phyloP scores from a whole-genome alignment of 2,329 filamentous ascomycete species.

The Elsinoe ampelina region DNA sequence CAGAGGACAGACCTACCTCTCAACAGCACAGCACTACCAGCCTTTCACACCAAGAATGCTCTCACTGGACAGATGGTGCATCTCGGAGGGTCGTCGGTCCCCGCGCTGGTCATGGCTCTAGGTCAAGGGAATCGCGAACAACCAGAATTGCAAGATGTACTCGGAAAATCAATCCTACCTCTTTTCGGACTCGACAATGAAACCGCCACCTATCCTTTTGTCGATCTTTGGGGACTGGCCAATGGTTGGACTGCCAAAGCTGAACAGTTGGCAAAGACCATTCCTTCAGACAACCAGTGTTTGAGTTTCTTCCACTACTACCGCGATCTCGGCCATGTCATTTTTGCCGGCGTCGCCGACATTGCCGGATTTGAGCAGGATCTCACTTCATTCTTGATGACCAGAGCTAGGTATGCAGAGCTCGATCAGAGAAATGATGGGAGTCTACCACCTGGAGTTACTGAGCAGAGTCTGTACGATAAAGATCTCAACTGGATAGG shows the following conservation, averaged over 20 bases:
- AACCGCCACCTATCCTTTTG: constrained; percentile 55
- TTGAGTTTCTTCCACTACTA: constrained; percentile 50
- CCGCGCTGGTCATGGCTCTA: constrained; percentile 49
- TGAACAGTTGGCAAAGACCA: constrained; percentile 48
- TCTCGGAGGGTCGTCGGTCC: constrained; percentile 51
- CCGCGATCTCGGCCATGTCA: constrained; percentile 48
- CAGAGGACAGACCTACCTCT: not conserved
- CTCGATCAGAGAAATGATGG: constrained; percentile 16
- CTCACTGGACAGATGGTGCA: constrained; percentile 52
- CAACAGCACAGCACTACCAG: constrained; percentile 36
- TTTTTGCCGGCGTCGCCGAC: constrained; percentile 53
- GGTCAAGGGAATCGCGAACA: constrained; percentile 37
- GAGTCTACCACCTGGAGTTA: constrained; percentile 33
- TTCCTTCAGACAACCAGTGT: constrained; percentile 51
- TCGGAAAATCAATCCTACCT: constrained; percentile 53
- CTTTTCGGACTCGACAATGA: constrained; percentile 56
- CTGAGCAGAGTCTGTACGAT: constrained; percentile 48
- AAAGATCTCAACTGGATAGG: constrained; percentile 51
- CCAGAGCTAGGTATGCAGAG: constrained; percentile 31
- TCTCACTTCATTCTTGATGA: constrained; percentile 45
- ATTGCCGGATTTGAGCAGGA: constrained; percentile 46
- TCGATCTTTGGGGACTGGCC: constrained; percentile 53
- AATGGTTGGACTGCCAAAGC: constrained; percentile 50
- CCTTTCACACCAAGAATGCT: constrained; percentile 52
- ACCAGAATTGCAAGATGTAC: constrained; percentile 46